Conservation (phyloP, 2,329 filamentous ascomycete species). For the Alternaria triticimaculans region DNA sequence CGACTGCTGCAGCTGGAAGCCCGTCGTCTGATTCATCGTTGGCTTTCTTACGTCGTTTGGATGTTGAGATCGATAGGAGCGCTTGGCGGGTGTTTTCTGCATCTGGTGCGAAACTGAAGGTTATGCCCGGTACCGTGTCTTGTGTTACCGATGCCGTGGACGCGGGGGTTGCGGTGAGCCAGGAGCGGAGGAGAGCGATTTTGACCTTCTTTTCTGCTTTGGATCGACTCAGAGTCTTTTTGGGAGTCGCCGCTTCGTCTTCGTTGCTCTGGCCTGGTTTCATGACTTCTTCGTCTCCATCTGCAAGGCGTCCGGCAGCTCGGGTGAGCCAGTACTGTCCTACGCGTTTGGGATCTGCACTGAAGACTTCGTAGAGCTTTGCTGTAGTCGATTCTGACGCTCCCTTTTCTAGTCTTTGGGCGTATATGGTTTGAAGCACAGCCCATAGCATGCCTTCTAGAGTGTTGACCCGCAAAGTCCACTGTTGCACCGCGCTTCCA, state of each 20-base stretch:
- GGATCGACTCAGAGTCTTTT: conserved; percentile 48
- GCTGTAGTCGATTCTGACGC: not conserved
- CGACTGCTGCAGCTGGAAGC: not conserved
- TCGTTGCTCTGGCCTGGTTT: conserved; percentile 16
- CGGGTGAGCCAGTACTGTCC: conserved; percentile 45
- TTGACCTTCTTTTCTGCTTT: conserved; percentile 65
- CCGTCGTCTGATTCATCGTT: not conserved
- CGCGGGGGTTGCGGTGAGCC: conserved; percentile 29
- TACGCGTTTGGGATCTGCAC: conserved; percentile 48
- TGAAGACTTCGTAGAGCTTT: conserved; percentile 25
- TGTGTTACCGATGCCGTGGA: conserved; percentile 11
- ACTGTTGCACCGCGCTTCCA: conserved; percentile 72
- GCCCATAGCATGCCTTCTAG: conserved; percentile 84
- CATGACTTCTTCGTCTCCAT: not conserved
- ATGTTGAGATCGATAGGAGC: conserved; percentile 12
- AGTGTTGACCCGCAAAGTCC: conserved; percentile 82
- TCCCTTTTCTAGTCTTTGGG: not conserved
- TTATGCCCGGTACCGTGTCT: conserved; percentile 18
- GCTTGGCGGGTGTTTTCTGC: conserved; percentile 14
- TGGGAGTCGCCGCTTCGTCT: conserved; percentile 20
- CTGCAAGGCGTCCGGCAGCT: conserved; percentile 11
- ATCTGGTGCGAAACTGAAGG: conserved; percentile 17
- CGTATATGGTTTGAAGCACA: conserved; percentile 46
- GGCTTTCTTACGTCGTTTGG: conserved; percentile 4
- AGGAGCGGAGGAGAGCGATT: conserved; percentile 63